Base-by-base conservation (phyloP, 2,329 filamentous ascomycete genomes). In the Fusarium redolens region DNA sequence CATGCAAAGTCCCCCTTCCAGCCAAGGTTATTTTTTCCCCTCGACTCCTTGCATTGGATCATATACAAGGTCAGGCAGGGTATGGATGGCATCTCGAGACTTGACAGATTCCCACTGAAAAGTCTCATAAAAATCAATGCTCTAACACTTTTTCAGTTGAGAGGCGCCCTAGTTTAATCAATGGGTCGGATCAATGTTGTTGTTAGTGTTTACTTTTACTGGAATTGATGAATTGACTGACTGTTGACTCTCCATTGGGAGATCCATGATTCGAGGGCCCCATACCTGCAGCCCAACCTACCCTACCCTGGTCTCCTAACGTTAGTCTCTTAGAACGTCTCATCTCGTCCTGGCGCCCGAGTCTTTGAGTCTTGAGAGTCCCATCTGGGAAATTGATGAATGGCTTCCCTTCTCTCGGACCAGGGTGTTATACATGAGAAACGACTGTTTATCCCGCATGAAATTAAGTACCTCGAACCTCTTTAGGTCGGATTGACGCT, bases 291-390 rank as follows among this genome's bases (percentile, higher is more conserved):
- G 71, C 75, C 74, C 71, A 75, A 76, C 64, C 47, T 37, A 62
- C 44, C 64, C 47, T 37, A 62, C 44, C 55, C 61, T 43, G 35
- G 60, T 28, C 44, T 45, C 37, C 20, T 28, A 28, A 28, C 28
- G 28, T 28, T 43, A 40, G 38, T 45, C 40, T 68, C 37, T 66
- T 65, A 66, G 69, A 56, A 55, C 43, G 75, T 74, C 75, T 77
- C 75, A 77, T 77, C 72, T 75, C 66, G 73, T 75, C 77, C 76
- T 78, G 74, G 73, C 74, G 76, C 74, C 75, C 71, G 73, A 76
- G 75, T 69, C 74, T 71, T 63, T 77, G 60, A 68, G 63, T 68
- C 70, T 71, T 28, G 50, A 60, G 50, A 61, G 44, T 61, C 61
- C 58, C 43, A 40, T 63, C 65, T 68, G 38, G 65, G 65, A 69